Evolutionary conservation across 192 early-diverging fungal genomes (phyloP), one percentile per base, ranked within the genome.

Genomic region (Umbelopsis vinacea): DNA sequence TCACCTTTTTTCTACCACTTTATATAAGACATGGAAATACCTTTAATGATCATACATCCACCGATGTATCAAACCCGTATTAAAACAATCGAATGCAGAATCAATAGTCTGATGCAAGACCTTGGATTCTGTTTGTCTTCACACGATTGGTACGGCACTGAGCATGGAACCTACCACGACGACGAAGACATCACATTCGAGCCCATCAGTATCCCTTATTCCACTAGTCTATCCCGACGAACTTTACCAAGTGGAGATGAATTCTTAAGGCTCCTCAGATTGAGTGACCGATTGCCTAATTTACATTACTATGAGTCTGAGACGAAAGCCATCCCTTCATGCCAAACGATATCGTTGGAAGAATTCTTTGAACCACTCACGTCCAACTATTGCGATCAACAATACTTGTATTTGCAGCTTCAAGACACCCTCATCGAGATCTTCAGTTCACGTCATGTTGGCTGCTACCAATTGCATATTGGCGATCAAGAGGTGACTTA

Each of bases 311-410:
- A 63, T 35, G 26, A 37, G 29, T 63, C 57, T 17, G 57, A 63
- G 33, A 63, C 29, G 6, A 63, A 35, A 37, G 26, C 26, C 2
- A 63, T 35, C 12, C 57, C 57, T 19, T 29, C 33, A 37, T 63
- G 57, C n/a, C 57, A 63, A 63, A 35, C 29, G 11, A 4, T 63
- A 63, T 29, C 57, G 0, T 19, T 63, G 11, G 57, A 63, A 63
- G 57, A 63, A 19, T 63, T 63, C 14, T 63, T 63, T 63, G 57
- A 63, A 35, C 57, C 57, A 17, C 17, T 63, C 14, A 63, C 57
- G 5, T 63, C 57, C 10, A 35, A 63, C n/a, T 63, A 63, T n/a
- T 63, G 57, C 35, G 57, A 63, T 37, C 57, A 63, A 26, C 57
- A 37, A 63, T 63, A 63, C 19, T 26, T 29, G 3, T 63, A 37